phyloP scores from a whole-genome alignment of 129 eudicot genomes.

The Helianthus tuberosus region DNA sequence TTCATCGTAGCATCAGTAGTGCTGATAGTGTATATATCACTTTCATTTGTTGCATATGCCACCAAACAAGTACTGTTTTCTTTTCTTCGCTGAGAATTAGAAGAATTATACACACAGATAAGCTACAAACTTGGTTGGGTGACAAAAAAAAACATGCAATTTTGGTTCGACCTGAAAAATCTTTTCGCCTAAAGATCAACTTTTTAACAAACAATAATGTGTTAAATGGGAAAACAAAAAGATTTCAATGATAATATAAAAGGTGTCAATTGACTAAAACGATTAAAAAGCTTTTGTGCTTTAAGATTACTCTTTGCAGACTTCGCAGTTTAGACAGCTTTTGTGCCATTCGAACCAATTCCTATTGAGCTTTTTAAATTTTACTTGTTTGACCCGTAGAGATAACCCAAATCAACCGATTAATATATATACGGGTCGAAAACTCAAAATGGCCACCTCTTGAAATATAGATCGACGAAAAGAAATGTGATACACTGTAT shows the following conservation, averaged over 20 bases:
- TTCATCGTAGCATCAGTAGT: slow-evolving; percentile 36
- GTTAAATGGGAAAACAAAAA: background rate
- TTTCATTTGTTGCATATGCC: slow-evolving; percentile 50
- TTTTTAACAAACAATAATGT: background rate
- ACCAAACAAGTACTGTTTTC: slow-evolving; percentile 45
- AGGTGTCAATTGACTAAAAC: no score
- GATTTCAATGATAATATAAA: no score
- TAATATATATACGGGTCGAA: background rate
- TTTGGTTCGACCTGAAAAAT: background rate
- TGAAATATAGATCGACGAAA: background rate
- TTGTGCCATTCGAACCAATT: no score
- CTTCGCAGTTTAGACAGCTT: no score
- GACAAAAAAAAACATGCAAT: background rate
- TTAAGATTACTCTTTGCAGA: no score
- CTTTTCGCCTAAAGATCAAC: background rate
- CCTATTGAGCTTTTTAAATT: no score
- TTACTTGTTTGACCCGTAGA: background rate
- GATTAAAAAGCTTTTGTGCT: no score
- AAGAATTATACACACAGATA: background rate
- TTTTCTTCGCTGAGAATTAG: slow-evolving; percentile 44
- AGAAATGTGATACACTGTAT: background rate
- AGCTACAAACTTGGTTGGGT: background rate
- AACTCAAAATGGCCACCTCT: background rate
- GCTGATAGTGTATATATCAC: slow-evolving; percentile 41
- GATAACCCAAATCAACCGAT: background rate